A percentile compares a stretch with the other conserved stretches of the same genome.
Conservation (phyloP, 441 rosid genomes). For the Populus hybrid region DNA sequence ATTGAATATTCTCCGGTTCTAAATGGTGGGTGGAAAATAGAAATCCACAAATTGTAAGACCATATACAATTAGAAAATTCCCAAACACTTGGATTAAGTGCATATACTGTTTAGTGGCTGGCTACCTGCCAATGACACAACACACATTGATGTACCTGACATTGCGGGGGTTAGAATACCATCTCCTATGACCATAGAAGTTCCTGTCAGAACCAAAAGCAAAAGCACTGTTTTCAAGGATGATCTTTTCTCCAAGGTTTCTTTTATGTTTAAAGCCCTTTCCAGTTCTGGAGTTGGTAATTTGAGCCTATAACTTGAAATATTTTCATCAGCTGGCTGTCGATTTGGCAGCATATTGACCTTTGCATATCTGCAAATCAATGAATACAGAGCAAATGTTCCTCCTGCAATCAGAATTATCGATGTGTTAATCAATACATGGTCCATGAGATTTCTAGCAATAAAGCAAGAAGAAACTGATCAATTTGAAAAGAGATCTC, state of each 20-base stretch:
- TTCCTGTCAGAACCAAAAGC: constrained; percentile 89
- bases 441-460: not conserved
- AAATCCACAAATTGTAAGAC: not conserved
- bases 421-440: constrained; percentile 8
- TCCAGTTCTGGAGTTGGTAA: constrained; percentile 96
- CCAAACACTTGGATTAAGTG: constrained; percentile 1
- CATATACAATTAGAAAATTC: not conserved
- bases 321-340: constrained; percentile 83
- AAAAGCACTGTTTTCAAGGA: constrained; percentile 67
- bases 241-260: constrained; percentile 64
- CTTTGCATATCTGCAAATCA: constrained; percentile 87
- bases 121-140: not conserved
- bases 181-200: constrained; percentile 97
- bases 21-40: not conserved
- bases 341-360: constrained; percentile 87
- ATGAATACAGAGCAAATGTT: constrained; percentile 87
- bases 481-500: not conserved
- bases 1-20: not conserved
- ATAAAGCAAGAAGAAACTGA: not conserved
- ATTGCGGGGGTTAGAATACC: constrained; percentile 96
- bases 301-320: constrained; percentile 86
- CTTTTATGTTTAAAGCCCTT: constrained; percentile 77
- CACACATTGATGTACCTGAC: constrained; percentile 51
- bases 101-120: not conserved
- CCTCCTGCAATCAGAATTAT: constrained; percentile 63